Conservation (phyloP, 1,139 yeast species). For the Entelexis sorbosivorans region DNA sequence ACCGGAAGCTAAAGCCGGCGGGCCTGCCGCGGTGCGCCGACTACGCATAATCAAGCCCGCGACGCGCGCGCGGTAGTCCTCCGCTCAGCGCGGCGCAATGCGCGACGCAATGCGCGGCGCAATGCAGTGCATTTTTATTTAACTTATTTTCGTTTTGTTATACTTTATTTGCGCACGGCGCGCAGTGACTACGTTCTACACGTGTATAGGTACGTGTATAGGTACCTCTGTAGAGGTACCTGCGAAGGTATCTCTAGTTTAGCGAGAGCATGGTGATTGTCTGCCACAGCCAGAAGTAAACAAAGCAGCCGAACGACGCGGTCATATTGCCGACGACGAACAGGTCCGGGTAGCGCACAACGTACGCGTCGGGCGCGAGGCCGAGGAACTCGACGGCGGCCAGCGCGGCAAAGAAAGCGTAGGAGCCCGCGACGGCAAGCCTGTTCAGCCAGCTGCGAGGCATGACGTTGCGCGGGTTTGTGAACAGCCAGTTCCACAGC, state of each 20-base stretch:
- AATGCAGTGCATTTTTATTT: too few relatives aligned
- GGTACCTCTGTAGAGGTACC: too few relatives aligned
- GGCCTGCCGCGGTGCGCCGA: slow-evolving; percentile 25
- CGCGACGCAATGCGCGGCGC: too few relatives aligned
- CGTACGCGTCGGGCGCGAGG: slow-evolving; percentile 20
- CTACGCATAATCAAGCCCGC: background rate
- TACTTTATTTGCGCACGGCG: background rate
- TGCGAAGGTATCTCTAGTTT: background rate
- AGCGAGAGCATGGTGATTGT: slow-evolving; percentile 39
- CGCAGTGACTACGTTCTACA: too few relatives aligned
- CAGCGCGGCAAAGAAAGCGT: slow-evolving; percentile 42
- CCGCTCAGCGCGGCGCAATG: too few relatives aligned
- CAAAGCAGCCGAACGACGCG: slow-evolving; percentile 65
- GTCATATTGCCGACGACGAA: slow-evolving; percentile 72
- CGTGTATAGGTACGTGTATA: too few relatives aligned
- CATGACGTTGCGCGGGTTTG: slow-evolving; percentile 27
- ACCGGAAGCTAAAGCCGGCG: slow-evolving; percentile 37
- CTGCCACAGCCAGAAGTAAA: slow-evolving; percentile 65
- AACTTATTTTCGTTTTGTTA: background rate
- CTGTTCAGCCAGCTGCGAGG: slow-evolving; percentile 48
- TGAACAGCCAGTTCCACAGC: slow-evolving; percentile 73
- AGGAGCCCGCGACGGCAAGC: slow-evolving; percentile 47
- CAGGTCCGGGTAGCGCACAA: slow-evolving; percentile 57
- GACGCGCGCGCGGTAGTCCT: too few relatives aligned
- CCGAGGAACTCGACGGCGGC: slow-evolving; percentile 44